phyloP scores from a whole-genome alignment of 768 basidiomycete species.

The Lactarius vividus region DNA sequence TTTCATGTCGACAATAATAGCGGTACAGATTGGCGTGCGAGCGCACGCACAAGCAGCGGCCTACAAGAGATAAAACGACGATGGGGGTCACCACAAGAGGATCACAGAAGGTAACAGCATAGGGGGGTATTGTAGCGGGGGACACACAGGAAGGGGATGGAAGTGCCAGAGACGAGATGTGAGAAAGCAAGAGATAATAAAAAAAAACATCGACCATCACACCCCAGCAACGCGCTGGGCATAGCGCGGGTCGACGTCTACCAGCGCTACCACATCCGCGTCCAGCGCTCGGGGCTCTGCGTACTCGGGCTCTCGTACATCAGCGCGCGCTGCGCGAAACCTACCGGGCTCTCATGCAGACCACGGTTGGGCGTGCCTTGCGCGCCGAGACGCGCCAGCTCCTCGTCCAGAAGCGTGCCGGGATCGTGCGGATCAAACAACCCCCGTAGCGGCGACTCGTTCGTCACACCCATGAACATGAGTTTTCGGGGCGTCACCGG shows the following conservation, averaged over 20 bases:
- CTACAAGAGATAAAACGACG: background rate
- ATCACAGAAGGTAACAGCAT: background rate
- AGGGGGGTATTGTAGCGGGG: background rate
- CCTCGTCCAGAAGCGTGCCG: slow-evolving; percentile 64
- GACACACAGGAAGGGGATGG: background rate
- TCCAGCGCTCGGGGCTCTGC: slow-evolving; percentile 53
- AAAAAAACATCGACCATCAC: background rate
- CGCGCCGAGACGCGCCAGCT: slow-evolving; percentile 49
- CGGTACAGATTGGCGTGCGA: slow-evolving; percentile 20
- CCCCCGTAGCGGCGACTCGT: slow-evolving; percentile 45
- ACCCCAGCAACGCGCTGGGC: background rate
- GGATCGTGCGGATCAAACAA: slow-evolving; percentile 76
- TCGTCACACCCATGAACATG: slow-evolving; percentile 34
- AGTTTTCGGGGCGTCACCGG: slow-evolving; percentile 47
- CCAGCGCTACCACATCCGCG: slow-evolving; percentile 32
- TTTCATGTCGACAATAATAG: slow-evolving; percentile 9
- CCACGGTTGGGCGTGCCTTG: slow-evolving; percentile 19
- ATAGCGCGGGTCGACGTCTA: background rate
- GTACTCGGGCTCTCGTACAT: slow-evolving; percentile 75
- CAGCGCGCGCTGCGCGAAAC: slow-evolving; percentile 58
- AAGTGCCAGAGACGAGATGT: background rate
- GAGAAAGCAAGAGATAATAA: background rate
- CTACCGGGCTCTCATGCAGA: slow-evolving; percentile 59
- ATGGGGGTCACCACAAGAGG: background rate
- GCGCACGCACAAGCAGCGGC: slow-evolving; percentile 6